Evolutionary conservation across 306 rosid species (phyloP).

Genomic region (Bauhinia variegata): DNA sequence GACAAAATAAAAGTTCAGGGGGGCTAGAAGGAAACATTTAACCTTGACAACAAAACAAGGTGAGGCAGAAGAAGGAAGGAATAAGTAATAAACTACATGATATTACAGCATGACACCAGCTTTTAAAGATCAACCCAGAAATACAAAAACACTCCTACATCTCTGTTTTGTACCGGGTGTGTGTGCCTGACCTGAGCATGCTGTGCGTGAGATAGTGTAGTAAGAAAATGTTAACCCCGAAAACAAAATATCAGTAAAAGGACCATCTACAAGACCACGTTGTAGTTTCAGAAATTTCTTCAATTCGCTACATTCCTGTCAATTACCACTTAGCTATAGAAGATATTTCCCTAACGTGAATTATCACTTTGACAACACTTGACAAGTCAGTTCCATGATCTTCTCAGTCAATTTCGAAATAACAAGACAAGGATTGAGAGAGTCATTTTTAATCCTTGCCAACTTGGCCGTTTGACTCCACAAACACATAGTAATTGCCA

Average conservation of each 20-base stretch:
- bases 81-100: not conserved
- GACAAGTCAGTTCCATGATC: conserved; percentile 14
- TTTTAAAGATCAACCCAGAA: too few relatives aligned
- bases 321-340: not conserved
- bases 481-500: not conserved
- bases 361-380: not conserved
- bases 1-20: conserved; percentile 12
- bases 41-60: not conserved
- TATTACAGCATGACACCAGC: not conserved
- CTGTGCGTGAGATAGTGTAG: not conserved
- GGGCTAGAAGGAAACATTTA: not conserved
- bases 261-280: not conserved
- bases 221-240: not conserved
- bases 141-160: not conserved
- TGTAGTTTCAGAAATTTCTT: conserved; percentile 1
- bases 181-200: not conserved
- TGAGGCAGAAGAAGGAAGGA: not conserved
- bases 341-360: conserved; percentile 15
- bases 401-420: not conserved
- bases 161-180: not conserved
- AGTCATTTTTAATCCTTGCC: conserved; percentile 1
- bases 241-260: not conserved
- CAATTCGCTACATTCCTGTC: conserved; percentile 10
- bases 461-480: conserved; percentile 2
- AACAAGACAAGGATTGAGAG: not conserved